These are phyloP conservation scores for Carallia brachiata DNA, from an alignment of 345 rosid genomes.

Conservation along the genomic window DNA sequence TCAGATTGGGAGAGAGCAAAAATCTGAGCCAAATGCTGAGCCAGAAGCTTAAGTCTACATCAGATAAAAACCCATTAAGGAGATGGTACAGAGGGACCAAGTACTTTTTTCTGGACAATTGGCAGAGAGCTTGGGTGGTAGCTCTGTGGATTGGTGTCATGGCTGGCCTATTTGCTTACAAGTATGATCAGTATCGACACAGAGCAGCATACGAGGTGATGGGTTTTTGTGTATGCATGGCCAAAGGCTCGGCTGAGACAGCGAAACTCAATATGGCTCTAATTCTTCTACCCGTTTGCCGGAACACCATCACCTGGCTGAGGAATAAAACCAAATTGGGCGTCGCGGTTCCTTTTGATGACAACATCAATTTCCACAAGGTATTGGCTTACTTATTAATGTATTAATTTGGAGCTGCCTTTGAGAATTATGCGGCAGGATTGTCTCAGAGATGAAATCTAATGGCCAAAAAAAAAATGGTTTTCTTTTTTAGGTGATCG, in stretches of 20 bases:
- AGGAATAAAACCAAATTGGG: conserved; percentile 66
- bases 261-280: conserved; percentile 75
- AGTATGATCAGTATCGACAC: conserved; percentile 45
- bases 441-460: neutral
- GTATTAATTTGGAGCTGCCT: neutral
- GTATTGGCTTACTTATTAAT: conserved; percentile 17
- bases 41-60: conserved; percentile 64
- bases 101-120: conserved; percentile 64
- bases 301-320: conserved; percentile 82
- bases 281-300: conserved; percentile 67
- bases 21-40: conserved; percentile 70
- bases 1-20: conserved; percentile 56
- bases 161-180: conserved; percentile 60
- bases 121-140: conserved; percentile 79
- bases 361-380: conserved; percentile 84
- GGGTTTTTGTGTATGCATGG: conserved; percentile 66
- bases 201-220: conserved; percentile 60
- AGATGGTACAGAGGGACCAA: conserved; percentile 37
- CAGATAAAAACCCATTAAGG: conserved; percentile 44
- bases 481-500: conserved; percentile 47
- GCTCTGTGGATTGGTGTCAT: conserved; percentile 54
- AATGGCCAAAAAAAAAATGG: neutral
- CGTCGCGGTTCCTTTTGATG: conserved; percentile 76
- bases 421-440: neutral
- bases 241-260: conserved; percentile 81